Conservation (phyloP, 163 green algal genomes). For the Volvox carteri region DNA sequence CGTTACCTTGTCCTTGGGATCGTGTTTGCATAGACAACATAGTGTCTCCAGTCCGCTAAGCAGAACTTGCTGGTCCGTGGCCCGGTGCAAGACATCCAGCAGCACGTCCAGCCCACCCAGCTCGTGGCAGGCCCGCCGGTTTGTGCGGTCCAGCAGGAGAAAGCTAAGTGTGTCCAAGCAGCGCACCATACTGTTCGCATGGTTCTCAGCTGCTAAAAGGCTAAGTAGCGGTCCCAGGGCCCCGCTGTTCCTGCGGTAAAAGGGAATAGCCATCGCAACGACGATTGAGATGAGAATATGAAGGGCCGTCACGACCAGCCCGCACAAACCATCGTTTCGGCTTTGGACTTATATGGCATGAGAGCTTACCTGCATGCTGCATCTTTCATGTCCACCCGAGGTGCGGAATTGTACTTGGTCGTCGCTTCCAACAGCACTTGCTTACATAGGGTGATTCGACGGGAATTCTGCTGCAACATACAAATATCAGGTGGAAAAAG, state of each 20-base stretch:
- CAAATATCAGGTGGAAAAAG: too few species aligned
- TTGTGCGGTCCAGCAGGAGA: slow-evolving; percentile 53
- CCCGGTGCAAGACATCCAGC: slow-evolving; percentile 35
- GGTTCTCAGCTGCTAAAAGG: slow-evolving; percentile 40
- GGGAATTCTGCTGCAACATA: slow-evolving; percentile 18
- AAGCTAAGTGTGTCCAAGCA: slow-evolving; percentile 51
- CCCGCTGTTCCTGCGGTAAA: slow-evolving; percentile 50
- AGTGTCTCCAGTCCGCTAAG: slow-evolving; percentile 19
- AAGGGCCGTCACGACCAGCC: neutral
- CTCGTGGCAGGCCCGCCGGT: slow-evolving; percentile 40
- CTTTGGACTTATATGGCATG: neutral
- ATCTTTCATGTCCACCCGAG: neutral
- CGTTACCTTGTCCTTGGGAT: slow-evolving; percentile 53
- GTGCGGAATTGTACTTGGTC: neutral
- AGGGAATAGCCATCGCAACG: neutral
- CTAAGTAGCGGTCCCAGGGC: slow-evolving; percentile 44
- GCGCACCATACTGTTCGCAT: neutral
- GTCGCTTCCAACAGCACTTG: slow-evolving; percentile 17
- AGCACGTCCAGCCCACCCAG: slow-evolving; percentile 40
- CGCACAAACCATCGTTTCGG: too few species aligned
- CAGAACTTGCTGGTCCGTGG: slow-evolving; percentile 39
- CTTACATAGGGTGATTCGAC: slow-evolving; percentile 38
- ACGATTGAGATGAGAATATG: neutral
- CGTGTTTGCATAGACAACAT: slow-evolving; percentile 15
- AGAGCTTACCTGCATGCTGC: slow-evolving; percentile 24